These are phyloP conservation scores for Globisporangium orthogonon DNA, from an alignment of 352 stramenopile species.

Conservation along the genomic window DNA sequence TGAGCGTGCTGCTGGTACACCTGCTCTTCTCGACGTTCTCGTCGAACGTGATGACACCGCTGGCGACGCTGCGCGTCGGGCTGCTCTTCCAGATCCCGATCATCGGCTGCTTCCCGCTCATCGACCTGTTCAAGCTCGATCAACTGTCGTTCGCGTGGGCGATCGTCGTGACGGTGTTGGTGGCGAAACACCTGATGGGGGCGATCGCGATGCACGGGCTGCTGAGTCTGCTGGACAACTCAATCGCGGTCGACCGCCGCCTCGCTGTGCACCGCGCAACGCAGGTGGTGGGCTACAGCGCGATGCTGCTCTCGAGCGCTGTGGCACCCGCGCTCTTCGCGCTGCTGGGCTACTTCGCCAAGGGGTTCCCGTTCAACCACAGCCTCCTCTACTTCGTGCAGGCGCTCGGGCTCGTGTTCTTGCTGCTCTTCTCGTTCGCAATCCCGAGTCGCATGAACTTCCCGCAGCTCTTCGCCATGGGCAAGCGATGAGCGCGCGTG, in stretches of 20 bases:
- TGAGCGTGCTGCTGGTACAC: conserved; percentile 46
- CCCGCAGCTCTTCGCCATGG: conserved; percentile 73
- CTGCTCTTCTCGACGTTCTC: conserved; percentile 45
- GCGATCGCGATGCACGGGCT: conserved; percentile 61
- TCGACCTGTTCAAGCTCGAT: conserved; percentile 68
- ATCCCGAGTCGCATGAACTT: conserved; percentile 82
- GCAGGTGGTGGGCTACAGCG: conserved; percentile 52
- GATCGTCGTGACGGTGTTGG: conserved; percentile 47
- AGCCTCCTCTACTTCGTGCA: conserved; percentile 77
- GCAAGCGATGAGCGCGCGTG: conserved; percentile 40
- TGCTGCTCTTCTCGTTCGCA: conserved; percentile 71
- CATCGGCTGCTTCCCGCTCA: conserved; percentile 58
- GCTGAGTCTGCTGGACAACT: conserved; percentile 72
- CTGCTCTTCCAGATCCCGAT: conserved; percentile 74
- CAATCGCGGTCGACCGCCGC: conserved; percentile 62
- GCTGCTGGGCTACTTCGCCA: conserved; percentile 66
- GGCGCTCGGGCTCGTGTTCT: conserved; percentile 51
- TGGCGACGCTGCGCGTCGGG: conserved; percentile 67
- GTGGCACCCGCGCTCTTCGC: conserved; percentile 56
- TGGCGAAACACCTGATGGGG: conserved; percentile 57
- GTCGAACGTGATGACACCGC: conserved; percentile 65
- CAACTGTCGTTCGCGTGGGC: conserved; percentile 51
- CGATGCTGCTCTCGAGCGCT: conserved; percentile 46
- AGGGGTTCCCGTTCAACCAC: conserved; percentile 73
- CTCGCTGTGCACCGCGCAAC: conserved; percentile 62